Percentiles rank a stretch among this genome's conserved stretches.
Conservation (phyloP, 1,284 basidiomycete species). For the Cutaneotrichosporon curvatum region DNA sequence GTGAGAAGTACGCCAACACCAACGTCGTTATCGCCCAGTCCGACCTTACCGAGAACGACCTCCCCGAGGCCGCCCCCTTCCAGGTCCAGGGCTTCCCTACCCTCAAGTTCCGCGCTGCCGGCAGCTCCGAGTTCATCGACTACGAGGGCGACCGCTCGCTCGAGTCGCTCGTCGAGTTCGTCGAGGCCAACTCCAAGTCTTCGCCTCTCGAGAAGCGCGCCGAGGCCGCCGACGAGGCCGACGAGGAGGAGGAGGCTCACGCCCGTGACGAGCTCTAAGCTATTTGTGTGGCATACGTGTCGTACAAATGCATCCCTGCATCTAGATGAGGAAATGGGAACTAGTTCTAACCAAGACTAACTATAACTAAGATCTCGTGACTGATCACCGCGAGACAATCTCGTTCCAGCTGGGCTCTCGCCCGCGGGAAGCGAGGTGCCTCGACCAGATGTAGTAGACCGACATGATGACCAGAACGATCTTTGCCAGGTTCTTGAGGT, state of each 20-base stretch:
- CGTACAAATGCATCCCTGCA: conserved; percentile 1
- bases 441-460: conserved; percentile 12
- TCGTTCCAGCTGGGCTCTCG: conserved; percentile 13
- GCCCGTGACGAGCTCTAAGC: conserved; percentile 44
- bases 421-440: conserved; percentile 11
- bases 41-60: conserved; percentile 94
- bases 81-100: conserved; percentile 79
- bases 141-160: conserved; percentile 86
- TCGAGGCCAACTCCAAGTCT: conserved; percentile 69
- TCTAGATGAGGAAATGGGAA: background rate
- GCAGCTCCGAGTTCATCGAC: conserved; percentile 76
- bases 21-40: conserved; percentile 86
- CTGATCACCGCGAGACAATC: background rate
- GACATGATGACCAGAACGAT: conserved; percentile 4
- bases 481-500: conserved; percentile 17
- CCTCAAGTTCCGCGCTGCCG: conserved; percentile 92
- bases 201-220: conserved; percentile 18
- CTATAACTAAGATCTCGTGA: too few species aligned
- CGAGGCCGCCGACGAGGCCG: conserved; percentile 3
- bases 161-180: conserved; percentile 75
- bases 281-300: background rate
- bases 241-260: conserved; percentile 21
- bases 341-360: too few species aligned
- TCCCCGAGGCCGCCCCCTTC: conserved; percentile 82
- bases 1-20: conserved; percentile 76